Percentiles rank a stretch among this genome's conserved stretches.
phyloP scores from a whole-genome alignment of 495 filamentous ascomycete species.

The Glonium stellatum region DNA sequence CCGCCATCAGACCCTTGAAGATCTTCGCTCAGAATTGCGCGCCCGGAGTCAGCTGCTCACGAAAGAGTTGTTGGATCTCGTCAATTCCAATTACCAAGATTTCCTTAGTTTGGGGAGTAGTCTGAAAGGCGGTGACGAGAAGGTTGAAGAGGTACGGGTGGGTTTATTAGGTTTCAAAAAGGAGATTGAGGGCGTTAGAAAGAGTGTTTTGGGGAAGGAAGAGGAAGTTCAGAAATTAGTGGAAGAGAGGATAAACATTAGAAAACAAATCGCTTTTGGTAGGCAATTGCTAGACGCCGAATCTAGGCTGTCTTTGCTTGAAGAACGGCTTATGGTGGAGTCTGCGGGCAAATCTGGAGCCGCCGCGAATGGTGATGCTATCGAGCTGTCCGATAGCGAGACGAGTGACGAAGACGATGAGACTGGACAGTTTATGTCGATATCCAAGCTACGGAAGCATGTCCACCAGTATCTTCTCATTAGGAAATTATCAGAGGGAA shows the following conservation, averaged over 20 bases:
- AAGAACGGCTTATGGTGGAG: constrained; percentile 59
- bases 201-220: constrained; percentile 47
- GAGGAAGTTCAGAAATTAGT: constrained; percentile 50
- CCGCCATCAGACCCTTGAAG: constrained; percentile 92
- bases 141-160: constrained; percentile 83
- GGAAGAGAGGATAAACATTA: constrained; percentile 47
- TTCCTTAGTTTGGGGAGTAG: constrained; percentile 78
- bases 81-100: constrained; percentile 88
- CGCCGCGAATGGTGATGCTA: constrained; percentile 37
- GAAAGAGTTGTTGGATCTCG: constrained; percentile 82
- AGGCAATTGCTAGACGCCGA: constrained; percentile 46
- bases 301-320: constrained; percentile 54
- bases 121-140: constrained; percentile 81
- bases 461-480: constrained; percentile 53
- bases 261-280: constrained; percentile 43
- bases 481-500: constrained; percentile 42
- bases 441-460: constrained; percentile 50
- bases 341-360: constrained; percentile 34
- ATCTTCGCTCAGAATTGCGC: constrained; percentile 79
- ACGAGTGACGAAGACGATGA: constrained; percentile 39
- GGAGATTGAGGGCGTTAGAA: constrained; percentile 58
- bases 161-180: constrained; percentile 77
- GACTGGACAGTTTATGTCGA: constrained; percentile 37
- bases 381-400: not conserved
- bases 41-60: constrained; percentile 65